Evolutionary conservation across 2,329 filamentous ascomycete species (phyloP), one percentile per base, ranked within the genome.

Genomic region (Stachybotrys chlorohalonatus): DNA sequence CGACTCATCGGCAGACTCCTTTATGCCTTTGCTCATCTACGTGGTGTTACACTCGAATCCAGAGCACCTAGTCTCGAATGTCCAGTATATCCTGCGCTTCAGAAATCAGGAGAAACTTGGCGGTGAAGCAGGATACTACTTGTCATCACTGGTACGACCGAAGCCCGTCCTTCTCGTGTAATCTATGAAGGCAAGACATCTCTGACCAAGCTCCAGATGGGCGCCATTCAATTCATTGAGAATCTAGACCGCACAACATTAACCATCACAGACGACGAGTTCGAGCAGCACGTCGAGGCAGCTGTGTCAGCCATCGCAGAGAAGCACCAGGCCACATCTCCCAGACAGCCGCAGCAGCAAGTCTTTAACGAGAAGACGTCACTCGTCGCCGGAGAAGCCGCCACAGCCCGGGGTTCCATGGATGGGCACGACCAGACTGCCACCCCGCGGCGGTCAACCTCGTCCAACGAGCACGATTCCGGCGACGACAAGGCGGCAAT

Each of bases 111-210:
- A 99, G 53, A 97, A 97, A 69, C 83, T 99, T 1, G 89, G 89
- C 30, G 94, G 94, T n/a, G 94, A 99, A 75, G 93, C 94, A 13
- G 94, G 94, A 11, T 99, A 99, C 72, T 99, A 99, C 70, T 82
- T 99, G 54, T 97, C 93, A 36, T 97, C 94, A 7, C 74, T 99
- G 62, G 88, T 91, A 74, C 65, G 80, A 66, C 50, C 31, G 9
- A 3, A 8, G 9, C 1, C 8, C 31, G 16, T 11, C 30, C 36
- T 46, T 24, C 24, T 4, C 24, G 24, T 24, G 24, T 24, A 24
- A 24, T 24, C 24, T 4, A 5, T 42, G 9, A 42, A 9, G 5
- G 13, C 2, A 13, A 42, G 36, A 42, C 13, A 3, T 5, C 6
- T 16, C 50, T 52, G 39, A 52, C 17, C 13, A 15, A 31, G 17